These are phyloP conservation scores for Sclerotinia sclerotiorum DNA, from an alignment of 2,329 filamentous ascomycete genomes.

Conservation along the genomic window DNA sequence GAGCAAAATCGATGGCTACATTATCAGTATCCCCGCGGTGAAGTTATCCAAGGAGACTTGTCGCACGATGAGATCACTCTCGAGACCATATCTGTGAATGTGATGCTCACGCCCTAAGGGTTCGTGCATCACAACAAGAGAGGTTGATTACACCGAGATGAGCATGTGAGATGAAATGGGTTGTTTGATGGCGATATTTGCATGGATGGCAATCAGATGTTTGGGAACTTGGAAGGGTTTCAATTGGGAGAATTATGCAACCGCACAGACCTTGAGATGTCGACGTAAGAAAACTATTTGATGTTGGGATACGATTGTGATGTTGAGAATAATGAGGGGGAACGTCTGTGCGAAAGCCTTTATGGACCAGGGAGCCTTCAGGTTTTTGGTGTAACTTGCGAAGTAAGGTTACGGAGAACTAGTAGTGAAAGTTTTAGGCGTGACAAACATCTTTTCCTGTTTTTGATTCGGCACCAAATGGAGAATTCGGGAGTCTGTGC, in stretches of 20 bases:
- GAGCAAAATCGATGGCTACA: background rate
- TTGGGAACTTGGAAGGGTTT: background rate
- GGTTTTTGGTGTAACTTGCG: background rate
- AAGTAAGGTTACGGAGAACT: background rate
- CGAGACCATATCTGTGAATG: background rate
- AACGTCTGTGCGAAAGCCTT: constrained; percentile 14
- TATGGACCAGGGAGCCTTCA: background rate
- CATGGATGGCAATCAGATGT: constrained; percentile 1
- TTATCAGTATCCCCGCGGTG: background rate
- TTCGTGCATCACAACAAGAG: background rate
- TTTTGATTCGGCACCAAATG: constrained; percentile 12
- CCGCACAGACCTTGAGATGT: constrained; percentile 16
- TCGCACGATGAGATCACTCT: background rate
- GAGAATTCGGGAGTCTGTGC: constrained; percentile 16
- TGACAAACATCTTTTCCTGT: background rate
- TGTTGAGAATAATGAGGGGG: background rate
- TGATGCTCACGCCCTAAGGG: background rate
- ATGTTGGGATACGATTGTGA: background rate
- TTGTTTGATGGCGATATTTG: background rate
- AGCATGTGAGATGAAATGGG: background rate
- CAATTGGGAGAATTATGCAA: background rate
- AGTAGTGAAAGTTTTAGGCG: background rate
- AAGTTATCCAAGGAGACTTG: background rate
- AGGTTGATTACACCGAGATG: background rate
- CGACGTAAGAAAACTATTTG: background rate